phyloP scores from a whole-genome alignment of 2,329 filamentous ascomycete genomes.

The Camillea tinctor region DNA sequence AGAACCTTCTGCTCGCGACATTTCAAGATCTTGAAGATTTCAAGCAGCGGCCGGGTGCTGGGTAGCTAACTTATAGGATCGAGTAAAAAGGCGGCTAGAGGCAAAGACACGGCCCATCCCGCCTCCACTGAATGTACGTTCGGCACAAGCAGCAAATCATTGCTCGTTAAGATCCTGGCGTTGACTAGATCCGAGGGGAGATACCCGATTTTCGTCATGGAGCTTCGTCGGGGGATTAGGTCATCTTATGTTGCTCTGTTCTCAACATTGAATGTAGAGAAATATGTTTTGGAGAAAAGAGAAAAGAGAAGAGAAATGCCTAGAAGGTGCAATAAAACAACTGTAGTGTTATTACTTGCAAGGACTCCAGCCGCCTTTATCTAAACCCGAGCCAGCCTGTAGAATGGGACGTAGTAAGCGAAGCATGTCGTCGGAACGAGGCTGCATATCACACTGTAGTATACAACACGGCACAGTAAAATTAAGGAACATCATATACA shows the following conservation, averaged over 20 bases:
- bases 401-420: background rate
- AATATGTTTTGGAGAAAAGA: background rate
- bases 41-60: background rate
- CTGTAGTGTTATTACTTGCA: background rate
- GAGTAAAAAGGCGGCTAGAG: background rate
- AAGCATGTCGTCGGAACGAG: background rate
- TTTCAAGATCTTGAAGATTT: background rate
- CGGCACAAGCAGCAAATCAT: background rate
- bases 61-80: background rate
- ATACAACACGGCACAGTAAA: background rate
- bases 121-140: background rate
- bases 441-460: background rate
- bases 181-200: background rate
- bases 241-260: no score
- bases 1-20: background rate
- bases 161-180: background rate
- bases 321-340: background rate
- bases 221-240: background rate
- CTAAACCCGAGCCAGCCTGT: background rate
- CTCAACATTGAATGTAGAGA: background rate
- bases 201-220: background rate
- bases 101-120: background rate
- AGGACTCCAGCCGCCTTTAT: background rate
- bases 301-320: background rate
- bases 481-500: background rate